A percentile compares a stretch with the other conserved stretches of the same genome.
phyloP scores from a whole-genome alignment of 75 land plant genomes.

The Pinus tabuliformis region DNA sequence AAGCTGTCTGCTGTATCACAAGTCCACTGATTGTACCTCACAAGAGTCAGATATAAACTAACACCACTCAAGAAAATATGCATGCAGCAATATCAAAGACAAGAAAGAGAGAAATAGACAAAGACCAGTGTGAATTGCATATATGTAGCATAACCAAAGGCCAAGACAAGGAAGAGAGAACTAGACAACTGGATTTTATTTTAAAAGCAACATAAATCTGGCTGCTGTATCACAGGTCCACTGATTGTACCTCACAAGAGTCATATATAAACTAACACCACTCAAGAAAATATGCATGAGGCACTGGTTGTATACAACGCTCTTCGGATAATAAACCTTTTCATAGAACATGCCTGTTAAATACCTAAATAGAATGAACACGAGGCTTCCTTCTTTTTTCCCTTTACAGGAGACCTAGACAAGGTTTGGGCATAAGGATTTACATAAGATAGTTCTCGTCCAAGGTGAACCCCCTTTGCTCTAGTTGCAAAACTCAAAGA shows the following conservation, averaged over 20 bases:
- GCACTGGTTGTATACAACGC: not conserved
- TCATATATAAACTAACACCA: not conserved
- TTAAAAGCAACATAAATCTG: not conserved
- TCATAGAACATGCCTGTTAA: not conserved
- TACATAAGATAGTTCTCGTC: constrained; percentile 4
- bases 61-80: no score
- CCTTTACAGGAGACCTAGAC: not conserved
- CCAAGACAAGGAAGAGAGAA: no score
- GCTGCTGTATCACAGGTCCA: not conserved
- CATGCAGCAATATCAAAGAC: not conserved
- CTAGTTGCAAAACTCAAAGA: constrained; percentile 54
- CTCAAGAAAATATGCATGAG: no score
- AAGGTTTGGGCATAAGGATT: not conserved
- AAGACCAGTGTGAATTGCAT: not conserved
- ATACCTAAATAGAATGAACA: not conserved
- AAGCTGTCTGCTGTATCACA: not conserved
- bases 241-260: not conserved
- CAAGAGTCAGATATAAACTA: not conserved
- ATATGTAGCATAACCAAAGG: no score
- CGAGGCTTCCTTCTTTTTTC: not conserved
- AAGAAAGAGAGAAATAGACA: not conserved
- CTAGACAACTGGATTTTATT: not conserved
- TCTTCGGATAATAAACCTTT: no score
- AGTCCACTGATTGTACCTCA: not conserved
- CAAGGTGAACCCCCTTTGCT: constrained; percentile 30